phyloP scores from a whole-genome alignment of 208 protist species.

The Porcisia deanei region DNA sequence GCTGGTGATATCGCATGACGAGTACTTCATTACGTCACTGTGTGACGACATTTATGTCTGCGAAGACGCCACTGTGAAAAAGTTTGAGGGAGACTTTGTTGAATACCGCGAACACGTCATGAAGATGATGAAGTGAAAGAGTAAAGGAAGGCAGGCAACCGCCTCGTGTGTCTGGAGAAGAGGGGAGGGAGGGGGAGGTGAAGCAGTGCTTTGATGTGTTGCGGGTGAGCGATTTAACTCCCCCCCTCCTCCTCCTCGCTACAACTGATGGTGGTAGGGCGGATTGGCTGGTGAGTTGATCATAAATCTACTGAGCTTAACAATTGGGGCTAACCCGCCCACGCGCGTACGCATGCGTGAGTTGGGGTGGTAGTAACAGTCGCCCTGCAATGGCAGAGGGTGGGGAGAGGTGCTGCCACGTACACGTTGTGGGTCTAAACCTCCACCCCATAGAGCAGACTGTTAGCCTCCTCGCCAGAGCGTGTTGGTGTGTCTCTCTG shows the following conservation, averaged over 20 bases:
- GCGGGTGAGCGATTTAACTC: too few relatives aligned
- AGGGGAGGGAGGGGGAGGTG: neutral
- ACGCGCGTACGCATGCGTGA: neutral
- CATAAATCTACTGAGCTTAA: neutral
- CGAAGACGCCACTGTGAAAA: constrained; percentile 67
- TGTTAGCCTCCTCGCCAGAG: neutral
- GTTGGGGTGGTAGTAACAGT: too few relatives aligned
- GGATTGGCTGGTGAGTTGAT: neutral
- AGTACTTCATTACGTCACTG: constrained; percentile 93
- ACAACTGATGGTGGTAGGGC: neutral
- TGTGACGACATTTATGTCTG: constrained; percentile 93
- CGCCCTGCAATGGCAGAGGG: too few relatives aligned
- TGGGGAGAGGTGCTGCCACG: neutral
- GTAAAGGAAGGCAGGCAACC: neutral
- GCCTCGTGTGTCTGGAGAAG: neutral
- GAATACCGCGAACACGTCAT: constrained; percentile 86
- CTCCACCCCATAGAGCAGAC: neutral
- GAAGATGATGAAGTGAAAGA: constrained; percentile 65
- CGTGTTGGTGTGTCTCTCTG: too few relatives aligned
- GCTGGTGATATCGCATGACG: constrained; percentile 93
- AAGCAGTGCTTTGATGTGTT: too few relatives aligned
- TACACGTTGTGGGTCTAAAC: neutral
- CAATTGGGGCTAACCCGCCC: neutral
- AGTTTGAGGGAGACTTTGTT: constrained; percentile 88
- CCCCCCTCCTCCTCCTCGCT: neutral